Evolutionary conservation across 331 rosid genomes (phyloP), one percentile per base, ranked within the genome.

Genomic region (Rhamnella rubrinervis): DNA sequence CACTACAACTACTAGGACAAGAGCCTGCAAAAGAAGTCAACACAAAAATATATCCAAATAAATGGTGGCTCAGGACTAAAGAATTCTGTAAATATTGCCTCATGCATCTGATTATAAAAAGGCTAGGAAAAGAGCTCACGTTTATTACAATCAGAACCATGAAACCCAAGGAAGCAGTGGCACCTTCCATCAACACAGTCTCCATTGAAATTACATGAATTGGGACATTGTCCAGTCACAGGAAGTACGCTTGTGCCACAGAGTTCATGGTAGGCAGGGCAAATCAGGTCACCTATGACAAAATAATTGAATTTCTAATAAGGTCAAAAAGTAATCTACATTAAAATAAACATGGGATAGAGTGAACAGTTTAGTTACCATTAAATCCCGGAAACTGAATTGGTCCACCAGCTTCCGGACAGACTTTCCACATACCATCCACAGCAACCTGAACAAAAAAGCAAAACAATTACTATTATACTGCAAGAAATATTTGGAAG

Each of bases 161-260:
- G 85, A 79, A 84, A 89, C 73, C 97, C 98, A 31, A 87, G 79
- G 80, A 93, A 91, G 76, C 98, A 93, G 59, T 67, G 87, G 73
- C 98, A 93, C 67, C 76, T 87, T 78, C 96, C 98, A 67, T 89
- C 91, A 18, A 93, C 82, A 73, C 98, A 93, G 75, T 93, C 96
- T 67, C 98, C 98, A 71, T 87, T 93, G 79, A 88, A 93, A 77
- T 78, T 85, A 78, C 97, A 93, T 19, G 92, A 80, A 60, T 71
- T 78, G 49, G 92, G 89, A 59, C 98, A 93, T 67, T 83, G 89
- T 25, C 92, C 96, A 31, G 91, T 44, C 52, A 77, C 80, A 14
- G 80, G 78, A 69, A 83, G 73, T 18, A 84, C 68, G 47, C 69
- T 83, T 38, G 85, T 82, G 68, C 84, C 76, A 73, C 98, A 93